Evolutionary conservation across 106 monocot species (phyloP), one percentile per base, ranked within the genome.

Genomic region (Apostasia ramifera): DNA sequence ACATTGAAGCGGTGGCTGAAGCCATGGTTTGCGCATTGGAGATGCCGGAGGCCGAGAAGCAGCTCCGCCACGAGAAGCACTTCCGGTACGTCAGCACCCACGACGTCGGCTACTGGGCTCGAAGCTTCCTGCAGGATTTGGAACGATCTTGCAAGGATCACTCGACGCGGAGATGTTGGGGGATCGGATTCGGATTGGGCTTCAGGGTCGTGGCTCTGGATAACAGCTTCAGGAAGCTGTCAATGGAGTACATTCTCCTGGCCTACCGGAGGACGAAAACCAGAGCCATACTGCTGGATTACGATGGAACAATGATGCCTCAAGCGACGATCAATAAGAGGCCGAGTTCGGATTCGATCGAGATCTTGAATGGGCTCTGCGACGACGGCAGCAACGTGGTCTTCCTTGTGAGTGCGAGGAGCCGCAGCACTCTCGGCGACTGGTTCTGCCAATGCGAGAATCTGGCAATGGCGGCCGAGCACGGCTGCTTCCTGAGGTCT

Each of bases 51-150:
- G 10, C 64, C 5, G 84, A 84, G 70, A 80, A 80, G 70, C 73
- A 80, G 49, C 63, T 84, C 0, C 67, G 84, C 39, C 84, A 84
- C 57, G 84, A 83, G 66, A 83, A 83, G 48, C 80, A 83, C 54
- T 73, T 56, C 9, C 57, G 74, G 49, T 83, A 79, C 38, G 83
- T 83, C 5, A 76, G 72, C 59, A 80, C 83, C 2, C 83, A 83
- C 44, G 80, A 83, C 66, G 83, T 83, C 13, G 80, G 83, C 2
- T 83, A 83, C 53, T 83, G 83, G 83, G 83, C 83, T 42, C 76
- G 66, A 15, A 83, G 83, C 61, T 83, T 83, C 68, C 55, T 83
- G 61, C 79, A 83, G 50, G 83, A 83, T 52, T 61, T 83, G 37
- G 71, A 79, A 40, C 75, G 83, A 56, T 61, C 79, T 3, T 83